Evolutionary conservation across 1,284 basidiomycete genomes (phyloP).

Genomic region (Ceratobasidium sp.): DNA sequence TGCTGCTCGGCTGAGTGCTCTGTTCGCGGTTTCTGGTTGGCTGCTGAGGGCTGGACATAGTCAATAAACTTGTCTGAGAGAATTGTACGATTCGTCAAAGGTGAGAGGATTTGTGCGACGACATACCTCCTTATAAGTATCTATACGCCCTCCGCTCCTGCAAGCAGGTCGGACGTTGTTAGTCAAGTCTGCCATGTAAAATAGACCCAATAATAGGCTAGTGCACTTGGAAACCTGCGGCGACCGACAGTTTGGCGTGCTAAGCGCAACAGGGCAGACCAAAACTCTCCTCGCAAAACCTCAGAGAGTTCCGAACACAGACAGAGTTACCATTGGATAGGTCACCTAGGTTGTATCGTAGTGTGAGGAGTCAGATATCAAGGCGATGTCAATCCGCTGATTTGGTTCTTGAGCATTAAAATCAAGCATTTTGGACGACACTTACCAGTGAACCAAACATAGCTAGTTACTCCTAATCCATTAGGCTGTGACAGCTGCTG

Average conservation of each 20-base stretch:
- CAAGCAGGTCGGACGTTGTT: not conserved
- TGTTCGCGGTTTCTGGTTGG: not conserved
- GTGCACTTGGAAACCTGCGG: not conserved
- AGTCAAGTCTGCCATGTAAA: not conserved
- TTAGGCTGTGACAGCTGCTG: not conserved
- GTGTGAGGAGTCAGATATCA: not conserved
- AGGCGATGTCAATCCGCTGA: not conserved
- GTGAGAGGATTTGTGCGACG: not conserved
- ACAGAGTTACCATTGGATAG: not conserved
- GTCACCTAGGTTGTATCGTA: not conserved
- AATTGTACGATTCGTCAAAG: not conserved
- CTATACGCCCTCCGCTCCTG: too few species aligned
- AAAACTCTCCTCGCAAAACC: not conserved
- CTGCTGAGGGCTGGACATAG: constrained; percentile 22
- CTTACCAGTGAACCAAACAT: not conserved
- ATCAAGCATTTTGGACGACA: not conserved
- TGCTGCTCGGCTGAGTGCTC: not conserved
- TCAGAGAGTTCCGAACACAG: not conserved
- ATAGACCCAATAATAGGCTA: not conserved
- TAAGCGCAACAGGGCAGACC: not conserved
- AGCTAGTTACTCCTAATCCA: not conserved
- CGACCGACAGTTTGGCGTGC: not conserved
- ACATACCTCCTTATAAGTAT: not conserved
- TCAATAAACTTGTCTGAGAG: not conserved
- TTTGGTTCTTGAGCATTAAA: not conserved